Evolutionary conservation across 257 asterid genomes (phyloP), one percentile per base, ranked within the genome.

Genomic region (Verbena officinalis): DNA sequence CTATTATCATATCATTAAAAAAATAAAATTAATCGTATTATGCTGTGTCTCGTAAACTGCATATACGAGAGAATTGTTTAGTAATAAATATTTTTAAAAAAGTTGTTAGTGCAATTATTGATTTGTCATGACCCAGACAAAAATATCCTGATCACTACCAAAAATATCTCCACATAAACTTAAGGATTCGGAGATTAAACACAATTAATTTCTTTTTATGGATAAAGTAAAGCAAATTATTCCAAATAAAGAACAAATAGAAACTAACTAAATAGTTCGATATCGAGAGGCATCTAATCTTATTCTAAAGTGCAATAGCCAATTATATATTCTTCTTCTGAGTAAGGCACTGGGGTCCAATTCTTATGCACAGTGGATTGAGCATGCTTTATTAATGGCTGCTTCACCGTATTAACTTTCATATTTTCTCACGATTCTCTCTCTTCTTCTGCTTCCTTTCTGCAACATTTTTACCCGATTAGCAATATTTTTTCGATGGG

Each of bases 271-370:
- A 55, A 34, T n/a, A n/a, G n/a, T n/a, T n/a, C n/a, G n/a, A n/a
- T n/a, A n/a, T 21, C 21, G 40, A 38, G 12, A 16, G 2, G 17
- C 8, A 17, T 46, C 46, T 20, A 15, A 63, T 33, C 62, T 38
- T 15, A 66, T 36, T 46, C 0, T 31, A 62, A 17, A 24, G 13
- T 4, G 14, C 38, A 38, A 8, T 8, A 30, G 33, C 62, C 59
- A 54, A 55, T 62, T n/a, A 12, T 13, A 62, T 31, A 34, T 3
- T 45, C 52, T 30, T 45, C 20, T 44, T 34, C 1, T 50, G 72
- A 43, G 58, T 73, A 56, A 65, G 40, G 61, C 55, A 27, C 4
- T 65, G 71, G 74, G 77, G 74, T 61, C 81, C 71, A 31, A 15
- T 36, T 24, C 65, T 48, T 39, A 61, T 59, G 63, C 49, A 36